A percentile compares a stretch with the other conserved stretches of the same genome.
These are phyloP conservation scores for Saccharomycopsis sp. DNA, from an alignment of 805 yeast species.

Conservation along the genomic window DNA sequence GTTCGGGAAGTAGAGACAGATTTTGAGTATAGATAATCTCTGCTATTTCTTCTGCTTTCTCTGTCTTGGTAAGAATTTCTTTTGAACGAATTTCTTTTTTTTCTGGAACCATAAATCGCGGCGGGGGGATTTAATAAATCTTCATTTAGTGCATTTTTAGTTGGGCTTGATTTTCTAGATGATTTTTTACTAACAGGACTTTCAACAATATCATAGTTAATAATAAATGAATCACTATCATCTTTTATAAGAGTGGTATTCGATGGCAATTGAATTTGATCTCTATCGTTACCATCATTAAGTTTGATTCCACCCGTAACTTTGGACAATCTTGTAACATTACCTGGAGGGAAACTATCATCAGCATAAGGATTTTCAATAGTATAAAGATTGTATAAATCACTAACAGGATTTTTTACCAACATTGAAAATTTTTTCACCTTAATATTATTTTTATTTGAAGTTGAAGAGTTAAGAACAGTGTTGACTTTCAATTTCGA, in stretches of 20 bases:
- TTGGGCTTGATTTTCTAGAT: too few relatives aligned
- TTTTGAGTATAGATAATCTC: too few relatives aligned
- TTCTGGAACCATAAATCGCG: background rate
- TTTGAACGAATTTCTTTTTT: background rate
- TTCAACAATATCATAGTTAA: conserved; percentile 7
- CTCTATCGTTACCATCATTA: background rate
- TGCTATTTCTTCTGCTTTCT: too few relatives aligned
- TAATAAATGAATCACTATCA: conserved; percentile 3
- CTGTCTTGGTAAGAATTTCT: background rate
- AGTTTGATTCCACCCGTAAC: conserved; percentile 2
- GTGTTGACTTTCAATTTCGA: too few relatives aligned
- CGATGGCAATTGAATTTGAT: background rate
- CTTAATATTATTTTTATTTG: conserved; percentile 4
- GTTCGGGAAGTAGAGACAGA: too few relatives aligned
- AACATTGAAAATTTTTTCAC: conserved; percentile 11
- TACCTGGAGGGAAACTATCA: background rate
- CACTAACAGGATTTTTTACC: conserved; percentile 5
- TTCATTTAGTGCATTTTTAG: background rate
- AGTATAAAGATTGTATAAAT: conserved; percentile 11
- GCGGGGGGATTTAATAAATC: too few relatives aligned
- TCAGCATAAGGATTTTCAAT: conserved; percentile 13
- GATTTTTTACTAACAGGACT: conserved; percentile 1
- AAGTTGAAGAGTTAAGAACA: background rate
- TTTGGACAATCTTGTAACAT: conserved; percentile 1
- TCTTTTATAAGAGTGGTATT: conserved; percentile 2